phyloP scores from a whole-genome alignment of 2,329 filamentous ascomycete species.

The Apiospora pterosperma region DNA sequence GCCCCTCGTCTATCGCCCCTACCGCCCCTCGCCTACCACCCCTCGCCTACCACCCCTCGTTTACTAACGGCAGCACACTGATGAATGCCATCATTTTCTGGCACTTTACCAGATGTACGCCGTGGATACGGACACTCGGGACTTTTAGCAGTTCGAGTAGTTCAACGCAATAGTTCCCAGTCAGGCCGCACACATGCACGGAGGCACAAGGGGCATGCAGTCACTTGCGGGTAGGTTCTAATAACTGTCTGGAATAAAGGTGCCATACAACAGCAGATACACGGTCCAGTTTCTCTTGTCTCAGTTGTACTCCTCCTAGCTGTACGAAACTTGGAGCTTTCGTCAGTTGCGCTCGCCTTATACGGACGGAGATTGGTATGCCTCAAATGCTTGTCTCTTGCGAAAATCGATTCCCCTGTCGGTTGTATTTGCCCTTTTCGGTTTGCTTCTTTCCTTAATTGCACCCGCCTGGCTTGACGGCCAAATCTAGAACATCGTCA shows the following conservation, averaged over 20 bases:
- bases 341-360: background rate
- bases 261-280: background rate
- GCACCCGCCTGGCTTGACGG: background rate
- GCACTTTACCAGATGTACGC: no score
- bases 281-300: background rate
- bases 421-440: background rate
- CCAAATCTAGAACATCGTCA: no score
- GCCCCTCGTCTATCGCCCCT: background rate
- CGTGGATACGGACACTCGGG: no score
- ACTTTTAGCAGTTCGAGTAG: background rate
- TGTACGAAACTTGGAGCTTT: background rate
- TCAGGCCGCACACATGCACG: background rate
- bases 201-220: background rate
- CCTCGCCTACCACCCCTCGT: background rate
- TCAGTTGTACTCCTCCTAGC: background rate
- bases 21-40: background rate
- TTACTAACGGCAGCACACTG: background rate
- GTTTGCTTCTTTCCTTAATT: background rate
- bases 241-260: background rate
- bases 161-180: background rate
- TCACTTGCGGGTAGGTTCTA: background rate
- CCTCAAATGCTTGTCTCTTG: no score
- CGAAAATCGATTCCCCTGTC: no score
- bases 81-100: background rate
- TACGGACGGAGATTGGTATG: no score